Evolutionary conservation across 2,329 filamentous ascomycete genomes (phyloP).

Genomic region (Nectriaceae sp.): DNA sequence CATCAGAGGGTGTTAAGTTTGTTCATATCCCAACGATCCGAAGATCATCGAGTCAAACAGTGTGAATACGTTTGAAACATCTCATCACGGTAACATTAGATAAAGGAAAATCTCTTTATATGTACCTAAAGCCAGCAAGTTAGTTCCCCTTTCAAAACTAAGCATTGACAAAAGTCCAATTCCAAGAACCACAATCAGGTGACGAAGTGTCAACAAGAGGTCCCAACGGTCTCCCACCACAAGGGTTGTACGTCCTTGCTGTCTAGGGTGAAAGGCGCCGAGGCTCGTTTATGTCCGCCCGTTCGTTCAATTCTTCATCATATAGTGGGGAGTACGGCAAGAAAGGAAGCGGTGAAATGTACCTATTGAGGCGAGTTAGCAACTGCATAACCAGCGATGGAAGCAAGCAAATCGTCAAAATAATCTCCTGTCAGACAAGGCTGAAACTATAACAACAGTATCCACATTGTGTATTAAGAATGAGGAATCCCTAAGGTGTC

Average conservation of each 20-base stretch:
- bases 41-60: conserved; percentile 54
- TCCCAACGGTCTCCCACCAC: conserved; percentile 51
- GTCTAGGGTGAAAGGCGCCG: conserved; percentile 48
- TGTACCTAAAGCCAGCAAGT: conserved; percentile 38
- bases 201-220: conserved; percentile 69
- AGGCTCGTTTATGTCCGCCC: conserved; percentile 68
- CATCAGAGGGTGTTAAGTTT: conserved; percentile 55
- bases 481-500: conserved; percentile 69
- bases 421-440: conserved; percentile 63
- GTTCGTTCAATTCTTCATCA: conserved; percentile 71
- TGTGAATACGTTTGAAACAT: conserved; percentile 56
- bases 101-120: conserved; percentile 22
- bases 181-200: conserved; percentile 54
- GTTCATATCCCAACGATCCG: conserved; percentile 52
- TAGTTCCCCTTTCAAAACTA: conserved; percentile 29
- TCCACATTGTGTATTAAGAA: conserved; percentile 68
- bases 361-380: conserved; percentile 49
- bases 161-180: conserved; percentile 30
- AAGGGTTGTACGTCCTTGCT: conserved; percentile 64
- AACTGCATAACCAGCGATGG: conserved; percentile 13
- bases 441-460: conserved; percentile 64
- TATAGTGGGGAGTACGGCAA: conserved; percentile 35
- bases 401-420: conserved; percentile 23
- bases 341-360: conserved; percentile 24
- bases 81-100: conserved; percentile 47